A percentile compares a stretch with the other conserved stretches of the same genome.
Conservation (phyloP, 352 stramenopile species). For the Globisporangium splendens region DNA sequence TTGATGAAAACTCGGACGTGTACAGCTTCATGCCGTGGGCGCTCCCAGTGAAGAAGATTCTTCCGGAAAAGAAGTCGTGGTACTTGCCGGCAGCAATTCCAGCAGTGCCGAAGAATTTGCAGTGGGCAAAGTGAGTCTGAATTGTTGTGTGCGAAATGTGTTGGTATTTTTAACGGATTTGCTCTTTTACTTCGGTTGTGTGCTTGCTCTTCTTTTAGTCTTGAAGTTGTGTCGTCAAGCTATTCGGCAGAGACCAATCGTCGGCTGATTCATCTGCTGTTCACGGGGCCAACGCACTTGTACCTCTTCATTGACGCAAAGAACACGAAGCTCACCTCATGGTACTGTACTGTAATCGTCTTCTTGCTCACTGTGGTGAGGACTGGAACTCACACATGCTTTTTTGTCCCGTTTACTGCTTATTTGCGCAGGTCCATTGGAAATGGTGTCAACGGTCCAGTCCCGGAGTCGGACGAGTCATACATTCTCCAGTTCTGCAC, state of each 20-base stretch:
- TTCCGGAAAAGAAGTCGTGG: constrained; percentile 70
- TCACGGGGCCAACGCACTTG: constrained; percentile 63
- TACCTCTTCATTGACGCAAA: constrained; percentile 80
- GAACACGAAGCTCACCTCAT: constrained; percentile 59
- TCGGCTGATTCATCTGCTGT: constrained; percentile 60
- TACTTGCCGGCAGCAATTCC: constrained; percentile 46
- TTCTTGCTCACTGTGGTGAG: neutral
- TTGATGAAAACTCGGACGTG: constrained; percentile 49
- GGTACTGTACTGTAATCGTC: constrained; percentile 28
- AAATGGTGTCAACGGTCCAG: constrained; percentile 53
- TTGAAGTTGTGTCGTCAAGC: constrained; percentile 59
- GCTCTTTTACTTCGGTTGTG: neutral
- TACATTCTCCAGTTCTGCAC: constrained; percentile 79
- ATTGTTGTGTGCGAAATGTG: neutral
- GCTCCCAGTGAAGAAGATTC: constrained; percentile 55
- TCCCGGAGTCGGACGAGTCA: constrained; percentile 49
- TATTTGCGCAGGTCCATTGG: constrained; percentile 51
- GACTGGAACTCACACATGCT: too few species aligned
- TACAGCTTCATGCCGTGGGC: constrained; percentile 73
- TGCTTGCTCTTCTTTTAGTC: constrained; percentile 16
- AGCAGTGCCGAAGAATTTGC: constrained; percentile 15
- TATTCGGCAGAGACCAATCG: constrained; percentile 47
- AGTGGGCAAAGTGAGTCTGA: constrained; percentile 29
- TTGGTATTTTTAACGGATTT: neutral
- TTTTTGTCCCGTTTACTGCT: neutral